Evolutionary conservation across 2,329 filamentous ascomycete species (phyloP), one percentile per base, ranked within the genome.

Genomic region (Botrytis elliptica): DNA sequence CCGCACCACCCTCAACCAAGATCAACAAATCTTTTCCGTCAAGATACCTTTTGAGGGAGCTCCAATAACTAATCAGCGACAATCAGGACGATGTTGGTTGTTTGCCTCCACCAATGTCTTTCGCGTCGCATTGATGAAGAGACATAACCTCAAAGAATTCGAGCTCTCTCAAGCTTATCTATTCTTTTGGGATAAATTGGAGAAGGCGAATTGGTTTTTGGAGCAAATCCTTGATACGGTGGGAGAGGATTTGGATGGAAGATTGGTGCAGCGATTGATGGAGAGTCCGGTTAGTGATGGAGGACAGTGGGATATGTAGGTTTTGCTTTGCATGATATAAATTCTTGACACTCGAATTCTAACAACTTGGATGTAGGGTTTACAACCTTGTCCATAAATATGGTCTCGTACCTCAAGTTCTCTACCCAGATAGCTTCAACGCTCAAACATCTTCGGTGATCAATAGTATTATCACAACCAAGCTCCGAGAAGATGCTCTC

Each of bases 141-240:
- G 91, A 79, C 92, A 97, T 82, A 89, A 90, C 76, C 88, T 97
- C 33, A 88, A 90, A 65, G 86, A 88, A 71, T 97, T 97, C 79
- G 93, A 97, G 85, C 86, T 97, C n/a, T 94, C 91, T 44, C 94
- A 97, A 83, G 87, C 91, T 1, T 97, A 97, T 79, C 87, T 97
- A 6, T 97, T 95, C 84, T 97, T 94, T 86, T 97, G 92, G 91
- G 94, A 97, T 82, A 97, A 97, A 84, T 88, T 97, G 33, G 94
- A 97, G 83, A 97, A 97, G 83, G 87, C 92, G 14, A 97, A 97
- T 82, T 97, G 89, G 85, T 97, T 97, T 84, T 87, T 97, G 29
- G 93, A 97, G 83, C 92, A 93, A 79, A 89, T 95, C 75, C 88
- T 97, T 72, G 90, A 93, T 76, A 97, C 94, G 0, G 87, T 89